Evolutionary conservation across 768 basidiomycete species (phyloP), one percentile per base, ranked within the genome.

Genomic region (Suillus occidentalis): DNA sequence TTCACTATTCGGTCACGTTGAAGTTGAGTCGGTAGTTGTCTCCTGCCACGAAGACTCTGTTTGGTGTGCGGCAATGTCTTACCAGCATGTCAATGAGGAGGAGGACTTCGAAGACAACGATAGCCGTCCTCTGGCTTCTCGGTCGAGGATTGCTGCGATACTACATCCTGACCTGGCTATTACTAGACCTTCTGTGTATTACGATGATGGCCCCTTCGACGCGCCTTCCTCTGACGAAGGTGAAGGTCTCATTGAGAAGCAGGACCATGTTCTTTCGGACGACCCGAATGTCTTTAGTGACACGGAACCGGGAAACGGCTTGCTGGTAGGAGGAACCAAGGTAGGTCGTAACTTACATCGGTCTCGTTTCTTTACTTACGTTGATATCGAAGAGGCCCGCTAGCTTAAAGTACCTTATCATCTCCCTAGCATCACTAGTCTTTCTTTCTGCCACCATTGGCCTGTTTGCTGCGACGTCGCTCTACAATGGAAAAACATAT

Each of bases 191-290:
- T 69, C 68, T 1, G 70, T 76, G 7, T 93, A 93, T 76, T 93
- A 93, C 68, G 88, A 84, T 37, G 91, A 92, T 22, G 90, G 91
- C 0, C 82, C 86, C 0, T 94, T 92, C 70, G 89, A 91, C 68
- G 83, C 89, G 25, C 89, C 91, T 8, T 90, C 89, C 70, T 92
- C 91, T n/a, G 89, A 89, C n/a, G 90, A 88, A 63, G 83, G 85
- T 34, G 84, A 82, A 39, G 73, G 80, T 9, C 78, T 87, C 22
- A 66, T 84, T 39, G 85, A 85, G 66, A 88, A 89, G 71, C 72
- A 76, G 1, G 70, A 60, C 4, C 63, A 66, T 43, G 18, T 63
- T 3, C 55, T 47, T 20, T 50, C 37, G 18, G 68, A 57, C 52
- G 67, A 60, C 10, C 36, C 68, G 60, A 66, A 78, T 53, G 65